Evolutionary conservation across 306 rosid species (phyloP), one percentile per base, ranked within the genome.

Genomic region (Lupinus albus): DNA sequence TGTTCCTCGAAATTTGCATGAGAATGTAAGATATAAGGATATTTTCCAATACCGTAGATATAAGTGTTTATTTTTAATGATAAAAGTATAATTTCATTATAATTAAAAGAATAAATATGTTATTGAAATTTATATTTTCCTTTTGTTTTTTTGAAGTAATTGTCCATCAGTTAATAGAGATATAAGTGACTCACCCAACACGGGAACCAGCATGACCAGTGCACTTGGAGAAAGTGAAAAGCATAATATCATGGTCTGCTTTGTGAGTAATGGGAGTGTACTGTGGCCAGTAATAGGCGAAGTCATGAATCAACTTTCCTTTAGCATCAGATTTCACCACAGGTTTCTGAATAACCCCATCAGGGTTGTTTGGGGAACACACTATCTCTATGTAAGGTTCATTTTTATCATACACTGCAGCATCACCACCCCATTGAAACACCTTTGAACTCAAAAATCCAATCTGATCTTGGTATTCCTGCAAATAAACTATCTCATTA

Each of bases 201-300:
- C 98, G 91, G 1, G 96, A 92, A 33, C 95, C 96, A 10, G 88
- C 98, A 73, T 92, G 96, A 5, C 98, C 98, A 0, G 95, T 89
- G 84, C 91, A 80, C 65, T 92, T 92, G 68, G 98, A 92, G 49
- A 84, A 83, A 11, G 98, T 92, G 76, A 92, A 89, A 48, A 76
- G 68, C 92, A 86, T 85, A 11, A 92, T 12, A 67, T 92, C 92
- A 48, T 84, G 75, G 13, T 86, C 82, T 18, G 78, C 79, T 1
- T 77, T 33, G 41, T 76, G 75, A 63, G 83, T 84, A 11, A 92
- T 89, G 61, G 96, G 79, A 7, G 89, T 87, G 82, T 79, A 92
- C 0, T 92, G 98, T 3, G 96, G 98, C 95, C 96, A 92, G 35
- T 87, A 89, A 74, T 92, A 92, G 15, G 98, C 98, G 8, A 85